Percentiles rank a stretch among this genome's conserved stretches.
Evolutionary conservation across 345 rosid species (phyloP).

Genomic region (Angophora floribunda): DNA sequence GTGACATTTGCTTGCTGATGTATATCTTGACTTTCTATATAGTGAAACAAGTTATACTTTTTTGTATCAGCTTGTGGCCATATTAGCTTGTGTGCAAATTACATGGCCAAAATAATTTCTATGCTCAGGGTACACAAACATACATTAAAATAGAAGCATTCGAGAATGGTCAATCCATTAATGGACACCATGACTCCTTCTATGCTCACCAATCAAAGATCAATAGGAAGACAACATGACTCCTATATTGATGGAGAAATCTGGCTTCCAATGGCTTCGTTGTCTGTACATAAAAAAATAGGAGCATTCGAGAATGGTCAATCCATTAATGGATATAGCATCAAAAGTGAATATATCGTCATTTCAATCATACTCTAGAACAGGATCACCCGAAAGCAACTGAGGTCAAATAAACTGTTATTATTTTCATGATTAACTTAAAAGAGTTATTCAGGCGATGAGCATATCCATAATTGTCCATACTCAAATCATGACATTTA

Average conservation of each 20-base stretch:
- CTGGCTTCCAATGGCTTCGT: too few relatives aligned
- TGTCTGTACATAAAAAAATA: too few relatives aligned
- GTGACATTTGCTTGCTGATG: not conserved
- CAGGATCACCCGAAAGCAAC: fast-evolving
- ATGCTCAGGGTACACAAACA: not conserved
- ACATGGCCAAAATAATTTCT: not conserved
- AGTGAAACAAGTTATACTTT: not conserved
- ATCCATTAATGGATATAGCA: too few relatives aligned
- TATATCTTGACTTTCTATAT: not conserved
- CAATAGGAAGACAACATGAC: too few relatives aligned
- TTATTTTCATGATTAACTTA: not conserved
- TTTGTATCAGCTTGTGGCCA: not conserved
- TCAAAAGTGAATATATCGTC: fast-evolving
- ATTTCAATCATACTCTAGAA: fast-evolving
- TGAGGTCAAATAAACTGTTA: too few relatives aligned
- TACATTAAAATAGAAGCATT: too few relatives aligned
- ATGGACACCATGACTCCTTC: too few relatives aligned
- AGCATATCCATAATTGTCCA: not conserved
- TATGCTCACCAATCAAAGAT: too few relatives aligned
- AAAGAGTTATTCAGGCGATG: not conserved
- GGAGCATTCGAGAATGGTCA: too few relatives aligned
- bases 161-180: too few relatives aligned
- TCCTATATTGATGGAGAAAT: too few relatives aligned
- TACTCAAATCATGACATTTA: not conserved
- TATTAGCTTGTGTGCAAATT: not conserved